Evolutionary conservation across 1,284 basidiomycete genomes (phyloP).

Genomic region (Pulchroboletus neoregius): DNA sequence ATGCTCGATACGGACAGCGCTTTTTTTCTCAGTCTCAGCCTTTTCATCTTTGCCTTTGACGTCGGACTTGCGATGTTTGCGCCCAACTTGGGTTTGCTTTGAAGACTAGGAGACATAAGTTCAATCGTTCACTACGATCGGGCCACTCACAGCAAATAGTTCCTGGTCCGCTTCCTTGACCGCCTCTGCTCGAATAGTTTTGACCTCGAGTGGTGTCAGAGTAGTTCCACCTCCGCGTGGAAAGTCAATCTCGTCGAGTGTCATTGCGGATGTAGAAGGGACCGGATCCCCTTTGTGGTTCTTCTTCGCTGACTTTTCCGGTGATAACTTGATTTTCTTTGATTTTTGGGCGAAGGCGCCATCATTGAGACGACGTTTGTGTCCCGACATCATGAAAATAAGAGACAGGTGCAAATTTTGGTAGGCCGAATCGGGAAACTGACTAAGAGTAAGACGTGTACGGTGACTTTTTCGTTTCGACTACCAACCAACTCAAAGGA

Average conservation of each 20-base stretch:
- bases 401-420: constrained; percentile 13
- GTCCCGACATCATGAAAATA: constrained; percentile 38
- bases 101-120: constrained; percentile 15
- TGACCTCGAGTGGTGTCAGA: constrained; percentile 89
- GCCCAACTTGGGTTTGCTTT: constrained; percentile 13
- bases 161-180: constrained; percentile 81
- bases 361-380: constrained; percentile 62
- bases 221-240: constrained; percentile 84
- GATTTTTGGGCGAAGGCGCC: constrained; percentile 42
- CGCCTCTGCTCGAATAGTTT: constrained; percentile 81
- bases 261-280: constrained; percentile 39
- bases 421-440: constrained; percentile 15
- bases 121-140: constrained; percentile 8
- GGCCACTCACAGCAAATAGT: constrained; percentile 56
- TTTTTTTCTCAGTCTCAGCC: constrained; percentile 34
- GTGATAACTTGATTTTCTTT: constrained; percentile 51
- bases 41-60: constrained; percentile 36
- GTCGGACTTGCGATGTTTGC: constrained; percentile 50
- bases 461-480: background rate
- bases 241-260: constrained; percentile 85
- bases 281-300: constrained; percentile 25
- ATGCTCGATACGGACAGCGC: constrained; percentile 76
- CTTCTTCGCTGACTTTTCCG: constrained; percentile 29
- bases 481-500: constrained; percentile 4
- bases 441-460: constrained; percentile 2